Conservation (phyloP, 805 yeast species). For the Suhomyces vadensis region DNA sequence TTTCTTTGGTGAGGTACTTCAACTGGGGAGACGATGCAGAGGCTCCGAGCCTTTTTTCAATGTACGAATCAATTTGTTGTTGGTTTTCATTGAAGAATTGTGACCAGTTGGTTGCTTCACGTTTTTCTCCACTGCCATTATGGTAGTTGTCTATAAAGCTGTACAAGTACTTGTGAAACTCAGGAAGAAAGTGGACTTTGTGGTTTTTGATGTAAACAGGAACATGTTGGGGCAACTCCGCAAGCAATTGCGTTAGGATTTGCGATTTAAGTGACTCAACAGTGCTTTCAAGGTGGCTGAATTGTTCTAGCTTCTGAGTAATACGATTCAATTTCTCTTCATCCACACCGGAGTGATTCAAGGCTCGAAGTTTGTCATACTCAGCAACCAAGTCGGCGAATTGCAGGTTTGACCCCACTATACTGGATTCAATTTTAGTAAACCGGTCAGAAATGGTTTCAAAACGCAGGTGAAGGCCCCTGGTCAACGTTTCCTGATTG, state of each 20-base stretch:
- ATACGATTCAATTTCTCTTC: conserved; percentile 11
- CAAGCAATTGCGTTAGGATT: conserved; percentile 20
- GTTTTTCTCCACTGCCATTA: conserved; percentile 7
- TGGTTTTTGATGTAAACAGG: conserved; percentile 35
- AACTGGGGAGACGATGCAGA: conserved; percentile 5
- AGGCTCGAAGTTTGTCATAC: conserved; percentile 8
- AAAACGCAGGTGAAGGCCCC: conserved; percentile 17
- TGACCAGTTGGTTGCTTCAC: conserved; percentile 20
- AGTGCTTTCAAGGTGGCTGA: conserved; percentile 19
- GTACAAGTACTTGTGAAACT: conserved; percentile 37
- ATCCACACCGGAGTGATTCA: background rate
- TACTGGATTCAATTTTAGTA: conserved; percentile 6
- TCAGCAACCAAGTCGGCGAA: conserved; percentile 12
- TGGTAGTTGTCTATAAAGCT: conserved; percentile 32
- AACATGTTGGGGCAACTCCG: conserved; percentile 29
- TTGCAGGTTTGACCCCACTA: conserved; percentile 6
- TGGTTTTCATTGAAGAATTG: conserved; percentile 23
- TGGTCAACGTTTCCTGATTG: conserved; percentile 17
- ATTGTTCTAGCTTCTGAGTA: conserved; percentile 10
- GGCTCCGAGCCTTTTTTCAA: conserved; percentile 8
- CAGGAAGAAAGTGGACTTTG: conserved; percentile 40
- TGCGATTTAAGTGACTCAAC: conserved; percentile 18
- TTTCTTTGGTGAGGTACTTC: conserved; percentile 19
- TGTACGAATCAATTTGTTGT: conserved; percentile 18
- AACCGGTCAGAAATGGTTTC: conserved; percentile 17